Base-by-base conservation (phyloP, 371 early-diverging fungal genomes). In the Syncephalastrum sp. region DNA sequence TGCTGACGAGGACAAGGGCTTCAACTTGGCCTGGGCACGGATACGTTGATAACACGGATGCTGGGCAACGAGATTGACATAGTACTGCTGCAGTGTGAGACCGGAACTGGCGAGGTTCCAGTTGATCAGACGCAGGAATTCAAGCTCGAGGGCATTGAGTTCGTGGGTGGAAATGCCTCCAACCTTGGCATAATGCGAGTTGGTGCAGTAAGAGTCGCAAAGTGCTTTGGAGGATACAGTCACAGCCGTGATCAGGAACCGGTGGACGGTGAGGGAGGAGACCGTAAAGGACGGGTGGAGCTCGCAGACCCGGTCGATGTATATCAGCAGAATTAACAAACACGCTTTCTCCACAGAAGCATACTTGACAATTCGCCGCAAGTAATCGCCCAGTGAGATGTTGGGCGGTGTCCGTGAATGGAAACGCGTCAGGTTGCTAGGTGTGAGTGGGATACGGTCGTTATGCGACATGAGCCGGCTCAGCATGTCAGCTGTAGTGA, bases 331-430 rank as follows among this genome's bases (percentile, higher is more conserved):
- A 25, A 93, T 81, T 4, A 97, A 65, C 16, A 98, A 69, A 61
- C 91, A 93, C 1, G 92, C 84, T 25, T 89, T 89, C 67, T 98
- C 97, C 24, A 96, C 73, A 14, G 92, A 88, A 24, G 96, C 93
- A 68, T 93, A 97, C 70, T 89, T 89, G 49, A 92, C 86, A 57
- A 95, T 91, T 24, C 96, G 85, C 33, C 83, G 72, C 47, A 94
- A 69, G 61, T 95, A 94, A 54, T 92, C 92, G 57, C 61, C 59
- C 8, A 95, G 83, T 10, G 88, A 82, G 53, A 96, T 95, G 59
- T 82, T 83, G n/a, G 99, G 97, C 16, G 94, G 86, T 21, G 92
- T 91, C 50, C 97, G 85, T 23, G 97, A 97, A 66, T 98, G 99
- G 61, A 98, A 98, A 27, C 98, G 89, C 5, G 99, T 96, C 15